Evolutionary conservation across 2,329 filamentous ascomycete genomes (phyloP), one percentile per base, ranked within the genome.

Genomic region (Chaetomiaceae sp.): DNA sequence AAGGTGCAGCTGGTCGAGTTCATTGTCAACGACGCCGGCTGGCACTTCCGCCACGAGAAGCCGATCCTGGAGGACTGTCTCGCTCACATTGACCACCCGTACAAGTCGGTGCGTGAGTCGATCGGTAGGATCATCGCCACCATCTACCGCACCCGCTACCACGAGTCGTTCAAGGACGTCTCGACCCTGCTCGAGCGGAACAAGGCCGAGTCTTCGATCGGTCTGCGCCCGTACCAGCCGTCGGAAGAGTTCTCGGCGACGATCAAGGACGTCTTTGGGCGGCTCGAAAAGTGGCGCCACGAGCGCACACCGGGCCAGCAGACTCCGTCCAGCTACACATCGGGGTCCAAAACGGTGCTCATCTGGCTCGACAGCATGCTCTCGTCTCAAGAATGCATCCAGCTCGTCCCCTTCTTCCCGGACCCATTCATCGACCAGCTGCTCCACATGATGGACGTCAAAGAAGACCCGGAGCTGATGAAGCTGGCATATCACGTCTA

Each of bases 371-470:
- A 99, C 69, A 87, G 83, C 43, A 93, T 89, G 14, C 76, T 99
- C 3, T 89, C 88, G 3, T 95, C 89, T 0, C 87, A 95, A 57
- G 93, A 97, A 66, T 99, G 93, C 69, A 95, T 83, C 0, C 86
- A 93, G 64, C 80, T 99, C 13, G 82, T 95, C 16, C 83, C 85
- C 3, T 97, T 96, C 78, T 97, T 99, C 74, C 87, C 90, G 0
- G 79, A 87, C 31, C 77, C 86, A 0, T 92, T 97, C 64, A 93
- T 95, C 67, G 88, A 93, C 62, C 88, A 96, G 66, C 80, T 99
- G 13, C 74, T 99, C 46, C 91, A 99, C 73, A 99, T 99, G 93
- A 99, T 99, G 92, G 93, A 99, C 64, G 89, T 99, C 66, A 97
- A 97, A 68, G 93, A 99, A 68, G 93, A 99, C 62, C 90, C 89